phyloP scores from a whole-genome alignment of 805 yeast species.

The Cyberlindnera saturnus region DNA sequence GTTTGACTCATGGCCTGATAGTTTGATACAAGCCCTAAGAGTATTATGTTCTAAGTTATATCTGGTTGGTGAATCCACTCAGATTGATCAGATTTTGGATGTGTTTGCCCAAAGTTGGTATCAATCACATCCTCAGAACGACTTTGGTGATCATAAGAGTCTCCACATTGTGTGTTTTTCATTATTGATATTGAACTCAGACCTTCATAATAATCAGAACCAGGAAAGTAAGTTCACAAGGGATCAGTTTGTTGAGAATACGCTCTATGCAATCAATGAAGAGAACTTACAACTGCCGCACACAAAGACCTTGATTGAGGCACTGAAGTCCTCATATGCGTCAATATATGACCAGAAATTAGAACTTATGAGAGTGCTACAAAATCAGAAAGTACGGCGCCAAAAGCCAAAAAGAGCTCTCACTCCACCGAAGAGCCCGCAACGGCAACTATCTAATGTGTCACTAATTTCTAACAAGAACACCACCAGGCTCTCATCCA shows the following conservation, averaged over 20 bases:
- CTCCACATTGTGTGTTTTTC: slow-evolving; percentile 71
- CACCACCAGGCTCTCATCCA: slow-evolving; percentile 20
- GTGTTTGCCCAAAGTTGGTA: slow-evolving; percentile 63
- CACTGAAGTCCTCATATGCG: slow-evolving; percentile 29
- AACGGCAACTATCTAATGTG: slow-evolving; percentile 10
- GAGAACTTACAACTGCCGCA: slow-evolving; percentile 6
- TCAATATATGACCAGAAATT: slow-evolving; percentile 25
- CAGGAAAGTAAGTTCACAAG: slow-evolving; percentile 33
- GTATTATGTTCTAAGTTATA: slow-evolving; percentile 59
- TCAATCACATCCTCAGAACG: slow-evolving; percentile 38
- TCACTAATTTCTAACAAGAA: slow-evolving; percentile 16
- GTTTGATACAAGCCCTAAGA: slow-evolving; percentile 52
- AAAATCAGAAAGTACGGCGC: slow-evolving; percentile 3
- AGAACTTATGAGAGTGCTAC: slow-evolving; percentile 8
- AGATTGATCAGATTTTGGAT: slow-evolving; percentile 67
- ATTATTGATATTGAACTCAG: slow-evolving; percentile 68
- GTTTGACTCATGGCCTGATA: slow-evolving; percentile 39
- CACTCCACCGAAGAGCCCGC: slow-evolving; percentile 7
- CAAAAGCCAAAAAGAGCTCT: slow-evolving; percentile 7
- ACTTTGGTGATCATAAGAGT: slow-evolving; percentile 47
- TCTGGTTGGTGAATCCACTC: slow-evolving; percentile 78
- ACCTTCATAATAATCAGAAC: slow-evolving; percentile 51
- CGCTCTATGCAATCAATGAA: slow-evolving; percentile 39
- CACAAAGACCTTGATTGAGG: slow-evolving; percentile 8
- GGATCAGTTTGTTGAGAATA: slow-evolving; percentile 42